phyloP scores from a whole-genome alignment of 2,329 filamentous ascomycete species.

The Aspergillus floridensis region DNA sequence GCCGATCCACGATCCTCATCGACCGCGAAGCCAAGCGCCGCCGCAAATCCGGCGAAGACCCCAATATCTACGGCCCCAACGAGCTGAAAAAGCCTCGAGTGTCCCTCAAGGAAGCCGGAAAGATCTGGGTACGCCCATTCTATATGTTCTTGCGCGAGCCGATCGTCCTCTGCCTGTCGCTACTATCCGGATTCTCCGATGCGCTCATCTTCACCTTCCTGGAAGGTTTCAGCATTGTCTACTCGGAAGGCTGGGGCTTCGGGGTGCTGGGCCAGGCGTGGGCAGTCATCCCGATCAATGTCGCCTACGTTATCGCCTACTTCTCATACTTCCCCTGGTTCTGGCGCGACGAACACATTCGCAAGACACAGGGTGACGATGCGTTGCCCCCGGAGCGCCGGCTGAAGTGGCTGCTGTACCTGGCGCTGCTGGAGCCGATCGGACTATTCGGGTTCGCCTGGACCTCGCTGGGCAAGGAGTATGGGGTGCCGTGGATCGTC shows the following conservation, averaged over 20 bases:
- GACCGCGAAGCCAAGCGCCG: constrained; percentile 56
- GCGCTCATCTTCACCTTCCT: constrained; percentile 67
- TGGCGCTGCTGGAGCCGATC: constrained; percentile 60
- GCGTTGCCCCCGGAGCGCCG: constrained; percentile 60
- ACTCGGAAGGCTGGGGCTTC: constrained; percentile 59
- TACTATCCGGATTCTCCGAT: constrained; percentile 69
- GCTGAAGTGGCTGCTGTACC: constrained; percentile 64
- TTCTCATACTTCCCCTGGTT: constrained; percentile 53
- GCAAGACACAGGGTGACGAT: constrained; percentile 47
- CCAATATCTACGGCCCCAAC: constrained; percentile 64
- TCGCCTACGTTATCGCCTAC: constrained; percentile 66
- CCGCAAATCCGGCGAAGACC: constrained; percentile 50
- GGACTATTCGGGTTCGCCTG: constrained; percentile 68
- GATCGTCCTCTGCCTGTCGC: constrained; percentile 66
- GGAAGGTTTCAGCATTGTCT: constrained; percentile 57
- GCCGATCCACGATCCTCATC: constrained; percentile 55
- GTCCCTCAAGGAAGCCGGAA: constrained; percentile 31
- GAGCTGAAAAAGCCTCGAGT: constrained; percentile 50
- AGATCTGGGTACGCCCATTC: constrained; percentile 63
- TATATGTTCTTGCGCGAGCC: constrained; percentile 70
- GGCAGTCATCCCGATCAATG: constrained; percentile 63
- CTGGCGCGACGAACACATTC: constrained; percentile 39
- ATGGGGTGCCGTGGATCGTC: constrained; percentile 63
- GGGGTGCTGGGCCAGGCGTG: constrained; percentile 56
- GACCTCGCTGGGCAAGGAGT: constrained; percentile 61